Evolutionary conservation across 495 filamentous ascomycete genomes (phyloP), one percentile per base, ranked within the genome.

Genomic region (Saxophila tyrrhenica): DNA sequence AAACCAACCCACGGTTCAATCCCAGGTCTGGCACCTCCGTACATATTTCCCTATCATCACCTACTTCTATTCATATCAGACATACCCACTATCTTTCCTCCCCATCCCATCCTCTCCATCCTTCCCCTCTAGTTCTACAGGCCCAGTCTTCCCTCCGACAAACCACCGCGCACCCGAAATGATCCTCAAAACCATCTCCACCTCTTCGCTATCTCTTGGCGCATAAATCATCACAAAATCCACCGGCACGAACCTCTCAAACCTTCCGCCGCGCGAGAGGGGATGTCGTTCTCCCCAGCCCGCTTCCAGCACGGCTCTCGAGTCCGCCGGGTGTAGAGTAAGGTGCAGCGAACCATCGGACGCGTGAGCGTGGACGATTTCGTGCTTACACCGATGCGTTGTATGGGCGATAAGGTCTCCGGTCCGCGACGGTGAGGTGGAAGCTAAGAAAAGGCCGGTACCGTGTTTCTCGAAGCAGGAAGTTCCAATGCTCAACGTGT

Each of bases 221-320:
- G 89, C 86, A 71, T 96, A 96, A 15, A 96, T 75, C 76, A 95
- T 80, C 39, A 86, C 66, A 66, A 85, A 94, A 25, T 83, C 83
- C 11, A 67, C 65, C 0, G 86, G 85, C 50, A 79, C 75, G 58
- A 77, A 86, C 52, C 72, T 61, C 54, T 72, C 63, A 58, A 73
- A 70, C 67, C 68, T 71, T 10, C 75, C 75, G 22, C 74, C 78
- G 55, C 81, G 80, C 2, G 86, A 81, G 56, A 94, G 74, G 0
- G 86, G 86, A 68, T 94, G 88, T n/a, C 88, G 73, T 67, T 95
- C 79, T n/a, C 85, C 89, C 88, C 87, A 94, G 19, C 88, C 85
- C 42, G 79, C 80, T 54, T 89, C 81, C 32, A 95, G 70, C 19
- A 95, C 74, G 59, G 82, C 75, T 64, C 75, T 80, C 43, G 84